Base-by-base conservation (phyloP, 2,329 filamentous ascomycete genomes). In the Chaetomium strumarium region DNA sequence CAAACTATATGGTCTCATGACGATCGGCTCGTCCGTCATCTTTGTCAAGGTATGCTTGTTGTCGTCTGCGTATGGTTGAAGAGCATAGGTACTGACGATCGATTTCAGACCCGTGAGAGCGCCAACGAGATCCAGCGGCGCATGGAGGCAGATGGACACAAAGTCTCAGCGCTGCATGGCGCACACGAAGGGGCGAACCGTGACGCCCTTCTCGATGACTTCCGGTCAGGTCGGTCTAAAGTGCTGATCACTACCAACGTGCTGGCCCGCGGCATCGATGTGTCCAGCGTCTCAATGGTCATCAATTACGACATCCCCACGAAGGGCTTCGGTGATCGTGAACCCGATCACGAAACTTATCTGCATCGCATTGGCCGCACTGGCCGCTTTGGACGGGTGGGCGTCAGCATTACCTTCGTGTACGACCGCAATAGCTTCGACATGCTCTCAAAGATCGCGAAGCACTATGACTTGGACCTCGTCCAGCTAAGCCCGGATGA, bases 221-320 rank as follows among this genome's bases (percentile, higher is more conserved):
- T 99, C 80, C 85, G 93, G 53, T 80, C 74, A 41, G 92, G 92
- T 37, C 80, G 85, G 54, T 90, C 90, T 64, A 99, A 99, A 75
- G 93, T 99, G 9, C 84, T 99, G 57, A 96, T 99, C 66, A 95
- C 93, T 1, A 99, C 93, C 62, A 99, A 99, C 66, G 91, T 99
- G 36, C 80, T 99, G 53, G 88, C 93, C 9, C 90, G 93, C 66
- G 93, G 93, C 67, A 97, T 99, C 64, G 93, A 99, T 66, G 81
- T 84, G 75, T 97, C 67, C 70, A 95, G 73, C 29, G 93, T 99
- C 13, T 96, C 90, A 10, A 93, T 99, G 85, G 93, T 99, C 49
- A 90, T 99, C 76, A 99, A 99, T 76, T 99, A 99, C 71, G 86
- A 90, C 62, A 86, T 90, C 53, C 86, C 86, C 20, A 87, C 86